A percentile compares a stretch with the other conserved stretches of the same genome.
Conservation (phyloP, 805 yeast species). For the Wickerhamomyces canadensis region DNA sequence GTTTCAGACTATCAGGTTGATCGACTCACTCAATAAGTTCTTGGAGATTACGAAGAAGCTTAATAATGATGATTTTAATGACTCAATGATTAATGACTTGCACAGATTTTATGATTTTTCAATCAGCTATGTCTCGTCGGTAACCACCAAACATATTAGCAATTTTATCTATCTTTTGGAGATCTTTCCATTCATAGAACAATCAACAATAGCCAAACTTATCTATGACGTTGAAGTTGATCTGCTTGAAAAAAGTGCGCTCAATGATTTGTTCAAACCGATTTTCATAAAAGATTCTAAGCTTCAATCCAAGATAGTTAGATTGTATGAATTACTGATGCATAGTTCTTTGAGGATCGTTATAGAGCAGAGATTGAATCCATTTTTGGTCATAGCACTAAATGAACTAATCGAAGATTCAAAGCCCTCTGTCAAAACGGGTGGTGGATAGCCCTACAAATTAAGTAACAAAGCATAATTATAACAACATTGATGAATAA, state of each 20-base stretch:
- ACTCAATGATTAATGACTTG: not conserved
- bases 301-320: slow-evolving; percentile 9
- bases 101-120: slow-evolving; percentile 5
- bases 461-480: not conserved
- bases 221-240: slow-evolving; percentile 14
- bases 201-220: slow-evolving; percentile 6
- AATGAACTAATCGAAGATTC: not conserved
- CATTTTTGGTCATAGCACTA: slow-evolving; percentile 8
- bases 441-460: too few relatives aligned
- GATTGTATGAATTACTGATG: slow-evolving; percentile 8
- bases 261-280: slow-evolving; percentile 16
- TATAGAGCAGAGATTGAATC: slow-evolving; percentile 16
- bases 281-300: slow-evolving; percentile 7
- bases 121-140: slow-evolving; percentile 1
- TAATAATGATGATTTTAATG: too few relatives aligned
- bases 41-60: slow-evolving; percentile 1
- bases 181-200: slow-evolving; percentile 14
- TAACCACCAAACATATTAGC: slow-evolving; percentile 9
- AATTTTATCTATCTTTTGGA: slow-evolving; percentile 20
- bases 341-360: slow-evolving; percentile 10
- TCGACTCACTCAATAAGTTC: slow-evolving; percentile 15
- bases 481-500: too few relatives aligned
- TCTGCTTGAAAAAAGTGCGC: slow-evolving; percentile 1
- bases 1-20: slow-evolving; percentile 19
- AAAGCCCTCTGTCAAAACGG: too few relatives aligned